These are phyloP conservation scores for Fusarium humuli DNA, from an alignment of 2,329 filamentous ascomycete genomes.

Conservation along the genomic window DNA sequence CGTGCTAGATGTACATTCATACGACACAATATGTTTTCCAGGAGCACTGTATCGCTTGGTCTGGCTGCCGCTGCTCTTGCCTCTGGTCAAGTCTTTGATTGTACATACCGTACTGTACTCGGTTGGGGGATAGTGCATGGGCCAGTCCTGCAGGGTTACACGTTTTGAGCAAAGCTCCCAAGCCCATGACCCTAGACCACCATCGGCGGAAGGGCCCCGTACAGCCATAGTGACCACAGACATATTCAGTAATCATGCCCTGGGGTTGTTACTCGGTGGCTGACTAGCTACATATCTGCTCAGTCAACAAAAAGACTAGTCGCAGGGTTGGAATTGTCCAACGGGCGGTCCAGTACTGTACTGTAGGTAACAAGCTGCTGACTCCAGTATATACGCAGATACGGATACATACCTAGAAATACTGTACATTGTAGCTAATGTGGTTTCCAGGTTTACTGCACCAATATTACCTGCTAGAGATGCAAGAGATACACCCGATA, in stretches of 20 bases:
- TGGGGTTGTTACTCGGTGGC: constrained; percentile 12
- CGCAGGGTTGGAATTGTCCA: constrained; percentile 9
- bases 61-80: neutral
- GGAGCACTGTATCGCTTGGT: neutral
- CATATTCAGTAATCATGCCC: constrained; percentile 27
- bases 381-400: neutral
- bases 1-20: neutral
- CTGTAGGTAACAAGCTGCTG: neutral
- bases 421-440: neutral
- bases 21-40: neutral
- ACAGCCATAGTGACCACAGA: constrained; percentile 30
- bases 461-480: constrained; percentile 18
- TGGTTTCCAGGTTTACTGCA: neutral
- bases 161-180: constrained; percentile 40
- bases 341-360: neutral
- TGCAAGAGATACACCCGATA: constrained; percentile 7
- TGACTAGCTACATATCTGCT: constrained; percentile 19
- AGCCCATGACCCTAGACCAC: constrained; percentile 25
- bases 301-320: constrained; percentile 26
- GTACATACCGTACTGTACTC: constrained; percentile 30
- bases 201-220: constrained; percentile 4
- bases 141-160: constrained; percentile 43
- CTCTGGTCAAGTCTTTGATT: neutral
- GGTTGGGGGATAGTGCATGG: constrained; percentile 38
- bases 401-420: neutral